Percentiles rank a stretch among this genome's conserved stretches.
Conservation (phyloP, 2,329 filamentous ascomycete genomes). For the Fusarium nelsonii region DNA sequence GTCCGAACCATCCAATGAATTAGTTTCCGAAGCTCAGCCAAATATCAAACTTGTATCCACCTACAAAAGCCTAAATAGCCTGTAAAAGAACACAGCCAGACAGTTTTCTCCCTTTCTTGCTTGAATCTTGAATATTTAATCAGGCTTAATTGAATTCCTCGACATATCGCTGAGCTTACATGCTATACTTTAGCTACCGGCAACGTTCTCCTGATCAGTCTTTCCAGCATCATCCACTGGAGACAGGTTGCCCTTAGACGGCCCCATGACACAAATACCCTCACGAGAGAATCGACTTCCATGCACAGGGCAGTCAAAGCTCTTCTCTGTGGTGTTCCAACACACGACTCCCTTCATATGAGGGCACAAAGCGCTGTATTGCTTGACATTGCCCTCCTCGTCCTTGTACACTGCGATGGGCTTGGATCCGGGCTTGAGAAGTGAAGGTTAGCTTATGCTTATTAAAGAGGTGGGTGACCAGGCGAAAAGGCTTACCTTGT, state of each 20-base stretch:
- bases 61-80: background rate
- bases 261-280: constrained; percentile 38
- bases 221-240: constrained; percentile 13
- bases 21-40: background rate
- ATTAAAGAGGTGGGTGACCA: fast-evolving
- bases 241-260: constrained; percentile 24
- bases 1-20: background rate
- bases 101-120: no score
- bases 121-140: background rate
- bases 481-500: constrained; percentile 48
- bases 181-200: constrained; percentile 2
- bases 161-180: no score
- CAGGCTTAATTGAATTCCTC: background rate
- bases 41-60: background rate
- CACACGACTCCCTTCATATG: constrained; percentile 68
- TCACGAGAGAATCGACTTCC: constrained; percentile 54
- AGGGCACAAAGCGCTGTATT: constrained; percentile 67
- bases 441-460: background rate
- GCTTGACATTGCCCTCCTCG: constrained; percentile 62
- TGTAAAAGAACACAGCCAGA: background rate
- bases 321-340: constrained; percentile 67
- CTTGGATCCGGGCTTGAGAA: constrained; percentile 46
- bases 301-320: constrained; percentile 66
- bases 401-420: constrained; percentile 69
- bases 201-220: constrained; percentile 11